A percentile compares a stretch with the other conserved stretches of the same genome.
These are phyloP conservation scores for Trichoderma erinaceum DNA, from an alignment of 495 filamentous ascomycete genomes.

Conservation along the genomic window DNA sequence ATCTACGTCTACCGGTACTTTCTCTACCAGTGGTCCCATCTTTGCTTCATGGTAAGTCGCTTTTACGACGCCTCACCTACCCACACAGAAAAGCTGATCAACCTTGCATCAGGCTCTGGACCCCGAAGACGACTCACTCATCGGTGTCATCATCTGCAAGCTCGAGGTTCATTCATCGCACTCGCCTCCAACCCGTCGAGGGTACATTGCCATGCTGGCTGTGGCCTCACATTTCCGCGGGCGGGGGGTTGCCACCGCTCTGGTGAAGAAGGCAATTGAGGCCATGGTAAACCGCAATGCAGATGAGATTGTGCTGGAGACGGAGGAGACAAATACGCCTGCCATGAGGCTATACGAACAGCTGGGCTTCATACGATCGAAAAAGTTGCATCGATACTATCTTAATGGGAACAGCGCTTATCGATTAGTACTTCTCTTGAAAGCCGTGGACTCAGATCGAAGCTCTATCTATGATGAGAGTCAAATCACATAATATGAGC, in stretches of 20 bases:
- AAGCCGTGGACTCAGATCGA: conserved; percentile 36
- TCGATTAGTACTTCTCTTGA: conserved; percentile 77
- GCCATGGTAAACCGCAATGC: conserved; percentile 79
- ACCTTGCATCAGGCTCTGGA: conserved; percentile 56
- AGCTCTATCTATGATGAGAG: conserved; percentile 22
- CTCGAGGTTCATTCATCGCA: conserved; percentile 75
- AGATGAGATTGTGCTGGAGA: conserved; percentile 95
- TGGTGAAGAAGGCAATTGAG: conserved; percentile 88
- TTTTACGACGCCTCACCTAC: background rate
- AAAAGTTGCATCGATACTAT: conserved; percentile 92
- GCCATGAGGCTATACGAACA: conserved; percentile 92
- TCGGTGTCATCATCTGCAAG: conserved; percentile 95
- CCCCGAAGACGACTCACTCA: conserved; percentile 40
- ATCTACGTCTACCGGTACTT: conserved; percentile 99
- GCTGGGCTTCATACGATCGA: conserved; percentile 86
- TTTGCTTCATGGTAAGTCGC: conserved; percentile 76
- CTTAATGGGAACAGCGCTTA: conserved; percentile 95
- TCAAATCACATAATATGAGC: conserved; percentile 3
- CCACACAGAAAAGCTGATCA: conserved; percentile 8
- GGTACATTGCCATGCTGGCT: conserved; percentile 98
- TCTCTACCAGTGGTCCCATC: conserved; percentile 92
- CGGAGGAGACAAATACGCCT: conserved; percentile 88
- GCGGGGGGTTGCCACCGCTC: conserved; percentile 80
- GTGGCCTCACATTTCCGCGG: conserved; percentile 72
- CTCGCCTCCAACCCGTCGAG: conserved; percentile 68